Conservation (phyloP, 1,284 basidiomycete species). For the Xerocomus minutiporus region DNA sequence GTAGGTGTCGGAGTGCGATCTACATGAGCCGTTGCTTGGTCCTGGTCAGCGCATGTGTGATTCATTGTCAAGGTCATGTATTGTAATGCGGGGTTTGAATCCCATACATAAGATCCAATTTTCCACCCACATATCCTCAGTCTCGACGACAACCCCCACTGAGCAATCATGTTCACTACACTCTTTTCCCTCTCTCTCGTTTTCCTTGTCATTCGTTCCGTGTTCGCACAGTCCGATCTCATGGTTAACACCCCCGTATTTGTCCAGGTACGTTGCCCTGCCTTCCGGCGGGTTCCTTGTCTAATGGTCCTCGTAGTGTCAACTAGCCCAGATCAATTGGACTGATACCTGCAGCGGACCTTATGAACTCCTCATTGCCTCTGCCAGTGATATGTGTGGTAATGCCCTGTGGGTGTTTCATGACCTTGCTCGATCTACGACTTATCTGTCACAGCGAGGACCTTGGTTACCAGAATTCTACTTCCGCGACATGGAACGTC, state of each 20-base stretch:
- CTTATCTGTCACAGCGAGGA: constrained; percentile 40
- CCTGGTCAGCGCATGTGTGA: background rate
- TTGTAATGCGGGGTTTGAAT: constrained; percentile 26
- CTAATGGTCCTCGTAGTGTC: constrained; percentile 44
- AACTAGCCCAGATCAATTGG: constrained; percentile 52
- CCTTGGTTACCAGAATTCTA: constrained; percentile 51
- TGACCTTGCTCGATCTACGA: background rate
- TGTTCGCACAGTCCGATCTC: constrained; percentile 45
- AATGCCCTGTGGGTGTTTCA: constrained; percentile 47
- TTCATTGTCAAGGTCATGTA: background rate
- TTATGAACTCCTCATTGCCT: constrained; percentile 58
- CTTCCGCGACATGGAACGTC: constrained; percentile 45
- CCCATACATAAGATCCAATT: constrained; percentile 2
- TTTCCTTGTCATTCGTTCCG: constrained; percentile 48
- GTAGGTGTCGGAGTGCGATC: background rate
- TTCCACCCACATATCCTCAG: background rate
- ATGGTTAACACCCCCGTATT: constrained; percentile 48
- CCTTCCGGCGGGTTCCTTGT: background rate
- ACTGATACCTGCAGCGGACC: constrained; percentile 38
- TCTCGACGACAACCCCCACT: constrained; percentile 16
- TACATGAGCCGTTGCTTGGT: background rate
- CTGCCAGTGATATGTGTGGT: constrained; percentile 52
- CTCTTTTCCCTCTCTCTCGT: constrained; percentile 69
- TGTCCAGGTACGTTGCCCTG: constrained; percentile 44
- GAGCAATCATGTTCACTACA: constrained; percentile 64